phyloP scores from a whole-genome alignment of 176 grass and related monocot genomes.

The Stipa capillata region DNA sequence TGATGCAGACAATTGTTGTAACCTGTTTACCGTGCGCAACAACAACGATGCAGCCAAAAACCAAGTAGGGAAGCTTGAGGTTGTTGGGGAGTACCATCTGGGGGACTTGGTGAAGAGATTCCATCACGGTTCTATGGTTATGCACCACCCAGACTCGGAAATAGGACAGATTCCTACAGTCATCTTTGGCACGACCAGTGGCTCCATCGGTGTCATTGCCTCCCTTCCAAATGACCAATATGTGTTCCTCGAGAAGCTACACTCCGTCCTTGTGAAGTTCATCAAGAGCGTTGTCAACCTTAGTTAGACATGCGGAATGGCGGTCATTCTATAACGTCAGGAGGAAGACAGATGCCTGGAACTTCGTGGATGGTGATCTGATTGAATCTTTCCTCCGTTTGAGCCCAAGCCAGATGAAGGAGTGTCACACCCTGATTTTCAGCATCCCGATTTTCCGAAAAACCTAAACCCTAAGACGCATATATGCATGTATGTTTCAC shows the following conservation, averaged over 20 bases:
- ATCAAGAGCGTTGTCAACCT: conserved; percentile 50
- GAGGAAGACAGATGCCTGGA: conserved; percentile 15
- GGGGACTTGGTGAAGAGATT: conserved; percentile 59
- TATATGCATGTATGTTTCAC: no score
- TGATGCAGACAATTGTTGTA: conserved; percentile 53
- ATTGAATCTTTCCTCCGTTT: conserved; percentile 55
- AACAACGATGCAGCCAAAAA: conserved; percentile 41
- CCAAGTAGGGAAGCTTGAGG: conserved; percentile 37
- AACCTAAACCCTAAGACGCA: no score
- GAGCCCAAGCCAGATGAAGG: conserved; percentile 36
- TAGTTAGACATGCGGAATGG: no score
- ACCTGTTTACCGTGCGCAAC: conserved; percentile 47
- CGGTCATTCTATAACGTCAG: conserved; percentile 37
- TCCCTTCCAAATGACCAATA: no score
- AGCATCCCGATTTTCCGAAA: no score
- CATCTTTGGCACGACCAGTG: conserved; percentile 62
- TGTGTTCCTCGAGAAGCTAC: conserved; percentile 54
- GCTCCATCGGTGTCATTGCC: conserved; percentile 53
- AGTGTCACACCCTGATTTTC: no score
- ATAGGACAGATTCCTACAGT: conserved; percentile 32
- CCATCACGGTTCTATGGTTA: conserved; percentile 45
- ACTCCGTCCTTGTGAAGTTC: conserved; percentile 32
- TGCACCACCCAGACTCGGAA: conserved; percentile 39
- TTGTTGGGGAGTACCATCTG: conserved; percentile 54
- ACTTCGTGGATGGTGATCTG: conserved; percentile 53